phyloP scores from a whole-genome alignment of 805 yeast species.

The Nakazawaea anatomiae region DNA sequence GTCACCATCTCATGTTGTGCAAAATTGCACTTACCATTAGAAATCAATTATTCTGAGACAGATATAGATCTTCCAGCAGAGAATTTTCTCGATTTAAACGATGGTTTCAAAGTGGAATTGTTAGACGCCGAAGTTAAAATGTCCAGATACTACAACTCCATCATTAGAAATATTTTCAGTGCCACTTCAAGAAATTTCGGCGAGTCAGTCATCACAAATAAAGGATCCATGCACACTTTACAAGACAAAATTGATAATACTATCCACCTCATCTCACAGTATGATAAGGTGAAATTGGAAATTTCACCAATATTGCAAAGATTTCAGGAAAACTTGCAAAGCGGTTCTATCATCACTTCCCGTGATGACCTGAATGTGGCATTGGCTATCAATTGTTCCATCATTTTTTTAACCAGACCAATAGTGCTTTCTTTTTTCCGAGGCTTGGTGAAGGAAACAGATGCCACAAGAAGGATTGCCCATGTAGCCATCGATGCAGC shows the following conservation, averaged over 20 bases:
- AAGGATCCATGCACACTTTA: conserved; percentile 12
- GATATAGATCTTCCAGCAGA: conserved; percentile 22
- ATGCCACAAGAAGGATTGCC: conserved; percentile 21
- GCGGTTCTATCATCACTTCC: conserved; percentile 2
- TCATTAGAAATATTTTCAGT: conserved; percentile 27
- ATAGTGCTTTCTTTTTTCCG: conserved; percentile 27
- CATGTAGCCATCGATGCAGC: conserved; percentile 26
- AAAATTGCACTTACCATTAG: conserved; percentile 29
- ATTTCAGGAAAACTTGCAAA: not conserved
- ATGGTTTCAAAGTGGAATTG: conserved; percentile 24
- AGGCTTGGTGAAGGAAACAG: conserved; percentile 18
- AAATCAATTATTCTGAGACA: conserved; percentile 25
- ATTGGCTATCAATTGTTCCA: conserved; percentile 27
- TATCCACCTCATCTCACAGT: conserved; percentile 3
- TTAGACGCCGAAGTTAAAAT: conserved; percentile 22
- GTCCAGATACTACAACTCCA: conserved; percentile 22
- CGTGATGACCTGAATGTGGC: conserved; percentile 27
- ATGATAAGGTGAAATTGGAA: not conserved
- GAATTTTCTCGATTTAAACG: conserved; percentile 19
- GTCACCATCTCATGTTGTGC: conserved; percentile 32
- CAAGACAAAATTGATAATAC: conserved; percentile 11
- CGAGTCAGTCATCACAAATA: not conserved
- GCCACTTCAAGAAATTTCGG: conserved; percentile 20
- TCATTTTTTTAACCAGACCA: conserved; percentile 30
- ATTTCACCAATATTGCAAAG: not conserved